Evolutionary conservation across 306 rosid species (phyloP).

Genomic region (Medicago arabica): DNA sequence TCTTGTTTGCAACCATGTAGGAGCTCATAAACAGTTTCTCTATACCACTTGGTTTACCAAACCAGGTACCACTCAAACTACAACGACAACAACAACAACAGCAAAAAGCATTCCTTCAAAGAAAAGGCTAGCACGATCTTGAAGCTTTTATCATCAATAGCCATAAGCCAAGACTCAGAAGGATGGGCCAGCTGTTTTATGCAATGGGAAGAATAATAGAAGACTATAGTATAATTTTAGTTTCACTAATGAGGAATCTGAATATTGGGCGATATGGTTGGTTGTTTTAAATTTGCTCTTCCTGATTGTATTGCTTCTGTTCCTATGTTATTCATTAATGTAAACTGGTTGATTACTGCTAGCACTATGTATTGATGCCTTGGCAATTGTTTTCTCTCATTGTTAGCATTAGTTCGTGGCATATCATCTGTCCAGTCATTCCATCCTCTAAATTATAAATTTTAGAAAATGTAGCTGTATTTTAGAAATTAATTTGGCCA

Average conservation of each 20-base stretch:
- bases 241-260: not conserved
- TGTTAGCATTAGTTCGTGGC: not conserved
- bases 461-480: too few species aligned
- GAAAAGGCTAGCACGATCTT: conserved; percentile 44
- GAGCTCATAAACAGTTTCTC: conserved; percentile 83
- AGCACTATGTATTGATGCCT: conserved; percentile 2
- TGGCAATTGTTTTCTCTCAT: not conserved
- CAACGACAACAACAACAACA: not conserved
- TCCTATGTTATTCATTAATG: conserved; percentile 18
- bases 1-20: conserved; percentile 78
- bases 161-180: not conserved
- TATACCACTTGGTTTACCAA: conserved; percentile 87
- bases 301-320: conserved; percentile 23
- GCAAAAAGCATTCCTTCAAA: conserved; percentile 41
- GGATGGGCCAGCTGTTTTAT: conserved; percentile 25
- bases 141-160: conserved; percentile 7
- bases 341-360: conserved; percentile 1
- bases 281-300: conserved; percentile 11
- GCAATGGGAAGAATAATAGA: conserved; percentile 22
- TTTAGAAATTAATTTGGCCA: too few species aligned
- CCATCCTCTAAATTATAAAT: not conserved
- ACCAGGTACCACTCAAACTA: conserved; percentile 42
- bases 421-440: not conserved
- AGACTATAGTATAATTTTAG: not conserved
- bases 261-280: not conserved